Percentiles rank a stretch among this genome's conserved stretches.
phyloP scores from a whole-genome alignment of 768 basidiomycete species.

The Hortiboletus campestris region DNA sequence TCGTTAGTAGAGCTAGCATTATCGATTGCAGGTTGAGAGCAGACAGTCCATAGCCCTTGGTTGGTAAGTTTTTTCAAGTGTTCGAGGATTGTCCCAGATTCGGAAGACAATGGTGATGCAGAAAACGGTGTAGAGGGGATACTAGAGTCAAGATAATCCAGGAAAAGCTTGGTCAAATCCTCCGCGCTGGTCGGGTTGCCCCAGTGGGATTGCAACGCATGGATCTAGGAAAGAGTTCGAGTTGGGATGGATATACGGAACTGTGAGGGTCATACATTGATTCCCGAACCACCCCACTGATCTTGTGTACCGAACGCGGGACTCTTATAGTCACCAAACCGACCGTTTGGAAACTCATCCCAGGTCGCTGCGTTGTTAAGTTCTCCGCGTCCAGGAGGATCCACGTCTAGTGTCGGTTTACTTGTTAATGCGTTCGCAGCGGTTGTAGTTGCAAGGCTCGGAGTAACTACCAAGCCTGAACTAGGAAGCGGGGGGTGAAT shows the following conservation, averaged over 20 bases:
- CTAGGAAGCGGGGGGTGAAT: slow-evolving; percentile 26
- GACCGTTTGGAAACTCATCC: slow-evolving; percentile 98
- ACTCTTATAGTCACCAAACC: slow-evolving; percentile 96
- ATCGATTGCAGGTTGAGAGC: slow-evolving; percentile 93
- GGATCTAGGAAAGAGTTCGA: slow-evolving; percentile 41
- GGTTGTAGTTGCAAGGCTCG: slow-evolving; percentile 59
- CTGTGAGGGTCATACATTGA: slow-evolving; percentile 43
- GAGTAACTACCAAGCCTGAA: slow-evolving; percentile 54
- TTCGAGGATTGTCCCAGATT: slow-evolving; percentile 77
- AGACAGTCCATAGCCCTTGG: slow-evolving; percentile 92
- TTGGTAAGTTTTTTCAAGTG: slow-evolving; percentile 75
- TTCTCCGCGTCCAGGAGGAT: slow-evolving; percentile 65
- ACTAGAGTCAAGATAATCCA: slow-evolving; percentile 72
- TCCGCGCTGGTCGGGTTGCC: slow-evolving; percentile 56
- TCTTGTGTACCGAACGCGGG: slow-evolving; percentile 88
- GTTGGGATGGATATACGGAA: not conserved
- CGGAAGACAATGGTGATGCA: slow-evolving; percentile 71
- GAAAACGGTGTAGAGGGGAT: slow-evolving; percentile 87
- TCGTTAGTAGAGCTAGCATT: slow-evolving; percentile 71
- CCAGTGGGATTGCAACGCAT: slow-evolving; percentile 69
- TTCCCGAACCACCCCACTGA: slow-evolving; percentile 70
- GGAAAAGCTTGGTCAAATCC: slow-evolving; percentile 79
- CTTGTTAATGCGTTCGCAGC: slow-evolving; percentile 57
- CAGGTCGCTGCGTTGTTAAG: slow-evolving; percentile 75
- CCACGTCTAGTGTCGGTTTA: slow-evolving; percentile 48